Conservation (phyloP, 2,329 filamentous ascomycete species). For the Magnaporthiopsis rhizophila region DNA sequence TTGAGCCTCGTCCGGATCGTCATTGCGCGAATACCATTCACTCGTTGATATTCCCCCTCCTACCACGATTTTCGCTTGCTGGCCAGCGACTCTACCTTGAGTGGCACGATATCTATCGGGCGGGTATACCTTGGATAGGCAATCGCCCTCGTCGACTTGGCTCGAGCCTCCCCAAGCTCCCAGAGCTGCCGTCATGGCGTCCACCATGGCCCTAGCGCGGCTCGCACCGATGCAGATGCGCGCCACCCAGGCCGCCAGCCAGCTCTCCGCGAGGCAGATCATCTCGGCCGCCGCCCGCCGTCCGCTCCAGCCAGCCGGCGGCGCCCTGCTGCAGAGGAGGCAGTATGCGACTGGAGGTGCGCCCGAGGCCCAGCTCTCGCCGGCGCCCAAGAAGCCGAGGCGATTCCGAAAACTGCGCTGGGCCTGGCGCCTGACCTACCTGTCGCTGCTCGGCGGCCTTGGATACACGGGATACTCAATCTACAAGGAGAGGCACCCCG, state of each 20-base stretch:
- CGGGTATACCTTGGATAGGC: not conserved
- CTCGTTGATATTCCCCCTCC: not conserved
- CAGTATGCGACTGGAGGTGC: conserved; percentile 17
- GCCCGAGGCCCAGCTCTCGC: conserved; percentile 11
- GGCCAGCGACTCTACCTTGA: not conserved
- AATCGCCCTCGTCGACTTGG: not conserved
- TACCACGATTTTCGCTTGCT: not conserved
- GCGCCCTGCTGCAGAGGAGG: conserved; percentile 12
- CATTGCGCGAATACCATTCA: not conserved
- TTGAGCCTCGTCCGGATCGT: not conserved
- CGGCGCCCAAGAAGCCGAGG: conserved; percentile 35
- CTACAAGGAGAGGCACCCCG: conserved; percentile 74
- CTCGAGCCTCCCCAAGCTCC: not conserved
- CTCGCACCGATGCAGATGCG: conserved; percentile 21
- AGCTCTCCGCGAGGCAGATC: not conserved
- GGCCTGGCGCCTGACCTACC: conserved; percentile 75
- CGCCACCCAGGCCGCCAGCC: conserved; percentile 2
- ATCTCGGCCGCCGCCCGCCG: not conserved
- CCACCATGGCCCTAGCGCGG: conserved; percentile 24
- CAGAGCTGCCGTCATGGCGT: conserved; percentile 21
- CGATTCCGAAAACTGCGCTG: conserved; percentile 68
- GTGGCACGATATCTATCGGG: not conserved
- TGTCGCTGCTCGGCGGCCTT: conserved; percentile 61
- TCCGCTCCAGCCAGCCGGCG: not conserved
- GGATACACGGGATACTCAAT: conserved; percentile 73